These are phyloP conservation scores for Phytophthora multivora DNA, from an alignment of 352 stramenopile species.

Conservation along the genomic window DNA sequence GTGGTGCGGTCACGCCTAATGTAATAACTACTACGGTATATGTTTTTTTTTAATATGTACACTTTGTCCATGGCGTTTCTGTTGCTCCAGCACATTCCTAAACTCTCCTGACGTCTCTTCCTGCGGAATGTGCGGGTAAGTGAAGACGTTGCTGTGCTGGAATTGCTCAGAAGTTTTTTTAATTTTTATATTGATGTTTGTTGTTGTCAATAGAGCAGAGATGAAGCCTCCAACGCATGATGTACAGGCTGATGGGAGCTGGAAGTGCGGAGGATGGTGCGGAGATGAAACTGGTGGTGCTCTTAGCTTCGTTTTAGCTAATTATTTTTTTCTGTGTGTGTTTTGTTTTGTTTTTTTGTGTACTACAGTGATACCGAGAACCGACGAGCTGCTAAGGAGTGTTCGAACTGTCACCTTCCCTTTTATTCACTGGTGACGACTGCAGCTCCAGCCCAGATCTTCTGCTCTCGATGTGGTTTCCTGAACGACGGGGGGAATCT, in stretches of 20 bases:
- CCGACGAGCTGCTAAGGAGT: constrained; percentile 65
- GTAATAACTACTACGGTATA: too few species aligned
- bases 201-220: constrained; percentile 37
- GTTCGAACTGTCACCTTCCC: constrained; percentile 57
- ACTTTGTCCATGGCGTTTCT: constrained; percentile 1
- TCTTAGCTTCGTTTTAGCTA: not conserved
- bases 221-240: constrained; percentile 74
- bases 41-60: too few species aligned
- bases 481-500: constrained; percentile 73
- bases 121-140: constrained; percentile 79
- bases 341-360: not conserved
- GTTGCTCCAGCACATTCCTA: constrained; percentile 62
- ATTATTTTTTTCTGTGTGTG: constrained; percentile 1
- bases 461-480: constrained; percentile 77
- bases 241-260: constrained; percentile 67
- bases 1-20: constrained; percentile 38
- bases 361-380: constrained; percentile 53
- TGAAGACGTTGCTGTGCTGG: not conserved
- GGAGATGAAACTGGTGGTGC: constrained; percentile 4
- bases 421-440: constrained; percentile 74
- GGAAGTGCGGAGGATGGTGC: constrained; percentile 77
- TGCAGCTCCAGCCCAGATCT: constrained; percentile 72
- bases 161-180: not conserved
- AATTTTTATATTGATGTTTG: not conserved
- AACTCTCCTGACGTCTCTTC: constrained; percentile 54